phyloP scores from a whole-genome alignment of 164 flowering plant species.

The Piper longum region DNA sequence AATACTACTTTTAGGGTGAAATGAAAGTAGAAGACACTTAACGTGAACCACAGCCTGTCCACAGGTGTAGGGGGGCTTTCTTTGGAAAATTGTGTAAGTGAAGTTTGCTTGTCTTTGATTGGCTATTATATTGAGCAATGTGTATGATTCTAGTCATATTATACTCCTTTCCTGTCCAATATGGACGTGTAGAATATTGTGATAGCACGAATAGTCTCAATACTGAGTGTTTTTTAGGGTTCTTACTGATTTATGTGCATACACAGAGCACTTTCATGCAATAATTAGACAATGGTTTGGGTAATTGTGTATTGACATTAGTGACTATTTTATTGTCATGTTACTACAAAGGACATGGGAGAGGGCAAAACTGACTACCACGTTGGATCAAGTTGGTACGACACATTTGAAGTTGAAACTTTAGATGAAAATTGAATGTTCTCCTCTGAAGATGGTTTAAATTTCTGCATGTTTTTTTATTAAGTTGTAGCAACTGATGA shows the following conservation, averaged over 20 bases:
- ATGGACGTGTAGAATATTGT: neutral
- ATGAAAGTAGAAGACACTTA: too few relatives aligned
- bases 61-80: too few relatives aligned
- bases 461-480: slow-evolving; percentile 1
- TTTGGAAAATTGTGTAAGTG: too few relatives aligned
- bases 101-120: too few relatives aligned
- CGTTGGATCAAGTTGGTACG: slow-evolving; percentile 72
- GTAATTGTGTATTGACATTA: neutral
- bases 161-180: neutral
- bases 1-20: too few relatives aligned
- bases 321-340: slow-evolving; percentile 1
- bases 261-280: neutral
- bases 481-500: slow-evolving; percentile 95
- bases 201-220: too few relatives aligned
- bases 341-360: slow-evolving; percentile 86
- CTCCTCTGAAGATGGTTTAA: neutral
- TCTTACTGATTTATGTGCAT: neutral
- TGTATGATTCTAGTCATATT: too few relatives aligned
- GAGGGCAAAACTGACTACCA: slow-evolving; percentile 64
- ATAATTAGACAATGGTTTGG: neutral
- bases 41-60: too few relatives aligned
- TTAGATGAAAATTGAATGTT: neutral
- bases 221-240: too few relatives aligned
- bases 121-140: too few relatives aligned
- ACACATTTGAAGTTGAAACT: neutral